Evolutionary conservation across 768 basidiomycete genomes (phyloP).

Genomic region (Trametes meyenii): DNA sequence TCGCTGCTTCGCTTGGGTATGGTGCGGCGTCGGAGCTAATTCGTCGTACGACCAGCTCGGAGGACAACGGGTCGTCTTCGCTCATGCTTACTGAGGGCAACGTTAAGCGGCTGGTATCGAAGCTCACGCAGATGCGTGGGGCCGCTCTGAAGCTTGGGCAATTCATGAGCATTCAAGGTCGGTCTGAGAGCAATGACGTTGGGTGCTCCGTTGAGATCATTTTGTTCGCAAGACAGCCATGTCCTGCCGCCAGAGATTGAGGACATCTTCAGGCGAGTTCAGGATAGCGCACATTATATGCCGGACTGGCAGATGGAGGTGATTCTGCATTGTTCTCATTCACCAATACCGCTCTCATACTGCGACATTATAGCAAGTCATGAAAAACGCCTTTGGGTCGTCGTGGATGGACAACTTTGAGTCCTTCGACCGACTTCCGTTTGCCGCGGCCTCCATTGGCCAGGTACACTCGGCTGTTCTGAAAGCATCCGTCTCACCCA

Average conservation of each 20-base stretch:
- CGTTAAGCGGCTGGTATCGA: conserved; percentile 84
- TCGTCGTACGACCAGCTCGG: conserved; percentile 54
- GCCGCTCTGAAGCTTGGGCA: conserved; percentile 97
- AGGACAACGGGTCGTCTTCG: conserved; percentile 41
- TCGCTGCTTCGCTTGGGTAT: conserved; percentile 86
- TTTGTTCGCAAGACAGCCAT: conserved; percentile 69
- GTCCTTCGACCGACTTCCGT: conserved; percentile 82
- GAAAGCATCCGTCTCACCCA: conserved; percentile 52
- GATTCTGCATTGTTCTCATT: conserved; percentile 17
- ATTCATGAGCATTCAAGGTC: conserved; percentile 95
- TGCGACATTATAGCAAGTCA: conserved; percentile 55
- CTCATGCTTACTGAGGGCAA: conserved; percentile 92
- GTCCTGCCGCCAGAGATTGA: conserved; percentile 87
- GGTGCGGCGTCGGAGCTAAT: conserved; percentile 89
- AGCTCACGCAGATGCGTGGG: conserved; percentile 94
- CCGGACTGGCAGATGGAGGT: conserved; percentile 99
- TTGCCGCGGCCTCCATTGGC: conserved; percentile 96
- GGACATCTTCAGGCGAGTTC: conserved; percentile 85
- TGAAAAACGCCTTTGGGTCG: conserved; percentile 70
- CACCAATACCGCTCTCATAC: background rate
- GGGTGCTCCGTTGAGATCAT: background rate
- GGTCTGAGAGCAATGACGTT: background rate
- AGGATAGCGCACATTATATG: conserved; percentile 98
- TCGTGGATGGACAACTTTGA: conserved; percentile 74
- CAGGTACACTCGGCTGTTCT: conserved; percentile 87